These are phyloP conservation scores for Fusarium sp. DNA, from an alignment of 2,329 filamentous ascomycete genomes.

Conservation along the genomic window DNA sequence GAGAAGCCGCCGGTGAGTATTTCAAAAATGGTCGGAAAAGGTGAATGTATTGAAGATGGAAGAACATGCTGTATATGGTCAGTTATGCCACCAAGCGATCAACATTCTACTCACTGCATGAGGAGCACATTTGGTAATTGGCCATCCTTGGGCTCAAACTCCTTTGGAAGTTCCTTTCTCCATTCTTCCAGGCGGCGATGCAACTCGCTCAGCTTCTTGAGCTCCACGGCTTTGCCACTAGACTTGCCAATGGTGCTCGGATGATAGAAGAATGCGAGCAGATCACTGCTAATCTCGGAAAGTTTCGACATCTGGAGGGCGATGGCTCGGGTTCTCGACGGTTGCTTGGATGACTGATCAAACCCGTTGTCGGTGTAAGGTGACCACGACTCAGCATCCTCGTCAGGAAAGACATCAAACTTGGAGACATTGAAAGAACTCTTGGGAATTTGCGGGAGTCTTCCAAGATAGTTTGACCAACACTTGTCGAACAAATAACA, in stretches of 20 bases:
- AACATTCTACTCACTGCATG: constrained; percentile 77
- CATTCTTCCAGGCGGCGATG: constrained; percentile 91
- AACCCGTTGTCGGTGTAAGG: constrained; percentile 89
- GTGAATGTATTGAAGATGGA: constrained; percentile 94
- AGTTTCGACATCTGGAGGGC: constrained; percentile 84
- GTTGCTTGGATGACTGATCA: constrained; percentile 78
- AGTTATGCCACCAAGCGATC: neutral
- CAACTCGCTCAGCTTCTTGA: constrained; percentile 93
- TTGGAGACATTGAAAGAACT: constrained; percentile 87
- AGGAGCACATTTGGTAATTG: constrained; percentile 84
- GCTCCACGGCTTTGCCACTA: constrained; percentile 81
- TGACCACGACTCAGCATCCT: constrained; percentile 88
- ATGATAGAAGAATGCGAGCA: constrained; percentile 92
- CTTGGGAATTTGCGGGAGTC: constrained; percentile 86
- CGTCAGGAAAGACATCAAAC: constrained; percentile 89
- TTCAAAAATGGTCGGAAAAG: constrained; percentile 96
- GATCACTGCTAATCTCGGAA: constrained; percentile 93
- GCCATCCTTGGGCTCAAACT: constrained; percentile 90
- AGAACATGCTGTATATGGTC: constrained; percentile 82
- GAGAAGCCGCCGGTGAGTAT: constrained; percentile 84
- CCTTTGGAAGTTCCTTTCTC: constrained; percentile 84
- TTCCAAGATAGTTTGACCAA: constrained; percentile 97
- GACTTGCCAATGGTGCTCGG: constrained; percentile 74
- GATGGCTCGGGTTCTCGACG: constrained; percentile 84
- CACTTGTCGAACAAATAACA: constrained; percentile 99